Base-by-base conservation (phyloP, 257 asterid genomes). In the Forsythia suspensa region DNA sequence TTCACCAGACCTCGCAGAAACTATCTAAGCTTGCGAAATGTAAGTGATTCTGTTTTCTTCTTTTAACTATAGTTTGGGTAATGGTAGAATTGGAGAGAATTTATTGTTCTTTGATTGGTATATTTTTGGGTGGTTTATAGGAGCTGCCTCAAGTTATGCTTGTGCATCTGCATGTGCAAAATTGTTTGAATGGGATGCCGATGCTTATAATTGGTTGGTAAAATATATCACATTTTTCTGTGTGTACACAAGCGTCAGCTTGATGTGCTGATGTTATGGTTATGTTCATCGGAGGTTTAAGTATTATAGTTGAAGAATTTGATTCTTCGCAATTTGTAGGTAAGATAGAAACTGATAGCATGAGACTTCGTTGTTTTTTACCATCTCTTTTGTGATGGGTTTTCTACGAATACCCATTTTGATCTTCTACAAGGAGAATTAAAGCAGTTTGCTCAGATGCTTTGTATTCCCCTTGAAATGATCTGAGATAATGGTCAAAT, bases 1-100 rank as follows among this genome's bases (percentile, higher is more conserved):
- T 96, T 65, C 98, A 94, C 72, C 97, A 92, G 75, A 92, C 97
- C 34, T 96, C 99, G 57, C 97, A 91, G 89, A 96, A 96, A 83
- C 92, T 96, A 67, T 84, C 97, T 36, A 92, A 89, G 90, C 96
- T 96, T 72, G 98, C 99, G 16, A 86, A 92, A 87, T 85, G 99
- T 95, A 80, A 80, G 94, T 84, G 5, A 55, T 76, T 29, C 10
- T 66, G 3, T 18, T 20, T 20, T 36, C 8, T 70, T 12, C 52
- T 4, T 74, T 51, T 76, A 38, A 6, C 16, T 52, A 8, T 29
- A 63, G 70, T 21, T 9, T 16, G 7, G 34, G 36, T 63, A 63
- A 21, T 21, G 70, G 70, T 8, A 10, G 70, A 63, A 63, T 3
- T 39, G n/a, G 34, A 29, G 12, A 13, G 8, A 11, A 34, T 41